Percentiles rank a stretch among this genome's conserved stretches.
These are phyloP conservation scores for Articulospora tetracladia DNA, from an alignment of 495 filamentous ascomycete species.

Conservation along the genomic window DNA sequence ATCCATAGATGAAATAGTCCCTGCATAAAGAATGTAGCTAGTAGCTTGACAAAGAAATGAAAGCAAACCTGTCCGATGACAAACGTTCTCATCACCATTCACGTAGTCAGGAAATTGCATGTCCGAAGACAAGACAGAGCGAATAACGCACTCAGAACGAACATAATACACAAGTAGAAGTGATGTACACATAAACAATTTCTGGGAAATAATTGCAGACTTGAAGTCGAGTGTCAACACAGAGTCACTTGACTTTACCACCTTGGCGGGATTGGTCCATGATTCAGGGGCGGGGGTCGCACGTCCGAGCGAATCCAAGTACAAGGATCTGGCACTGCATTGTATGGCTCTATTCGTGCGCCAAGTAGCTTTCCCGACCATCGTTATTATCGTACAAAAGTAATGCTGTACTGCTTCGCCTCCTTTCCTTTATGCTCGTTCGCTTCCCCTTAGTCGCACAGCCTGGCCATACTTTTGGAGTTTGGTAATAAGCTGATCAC, in stretches of 20 bases:
- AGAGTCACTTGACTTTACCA: not conserved
- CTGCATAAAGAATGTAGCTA: too few species aligned
- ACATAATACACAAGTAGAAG: too few species aligned
- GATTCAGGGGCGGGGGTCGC: not conserved
- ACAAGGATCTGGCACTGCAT: not conserved
- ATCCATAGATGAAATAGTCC: too few species aligned
- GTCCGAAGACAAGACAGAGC: too few species aligned
- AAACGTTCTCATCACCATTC: too few species aligned
- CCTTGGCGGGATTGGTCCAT: not conserved
- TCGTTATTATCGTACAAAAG: slow-evolving; percentile 22
- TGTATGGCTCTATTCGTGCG: slow-evolving; percentile 2
- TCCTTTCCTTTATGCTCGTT: slow-evolving; percentile 56
- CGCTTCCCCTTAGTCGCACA: slow-evolving; percentile 88
- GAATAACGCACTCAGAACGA: too few species aligned
- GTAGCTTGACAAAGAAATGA: too few species aligned
- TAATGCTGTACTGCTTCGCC: not conserved
- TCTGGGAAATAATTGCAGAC: too few species aligned
- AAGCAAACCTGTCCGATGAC: too few species aligned
- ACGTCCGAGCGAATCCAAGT: not conserved
- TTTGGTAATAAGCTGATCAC: slow-evolving; percentile 96
- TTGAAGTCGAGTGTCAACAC: not conserved
- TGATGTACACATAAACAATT: too few species aligned
- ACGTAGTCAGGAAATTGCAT: too few species aligned
- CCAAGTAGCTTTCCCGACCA: slow-evolving; percentile 3
- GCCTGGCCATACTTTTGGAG: slow-evolving; percentile 98